Evolutionary conservation across 495 filamentous ascomycete genomes (phyloP), one percentile per base, ranked within the genome.

Genomic region (Xylaria intraflava): DNA sequence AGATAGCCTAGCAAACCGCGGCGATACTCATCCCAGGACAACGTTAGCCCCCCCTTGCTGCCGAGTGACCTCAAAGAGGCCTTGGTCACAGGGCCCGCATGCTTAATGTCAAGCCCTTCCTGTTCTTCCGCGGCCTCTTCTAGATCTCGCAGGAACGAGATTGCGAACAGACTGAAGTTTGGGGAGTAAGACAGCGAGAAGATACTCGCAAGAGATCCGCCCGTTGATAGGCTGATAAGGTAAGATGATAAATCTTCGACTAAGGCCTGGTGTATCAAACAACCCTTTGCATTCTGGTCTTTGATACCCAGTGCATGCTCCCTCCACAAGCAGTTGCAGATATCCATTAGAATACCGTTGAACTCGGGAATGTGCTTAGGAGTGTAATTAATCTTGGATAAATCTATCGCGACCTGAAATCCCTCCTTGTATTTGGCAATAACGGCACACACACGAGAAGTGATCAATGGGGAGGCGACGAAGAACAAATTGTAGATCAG

Each of bases 261-360:
- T 0, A 81, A 65, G 2, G 74, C n/a, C 14, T 62, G 44, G 0
- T 83, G 74, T 14, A 89, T 65, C n/a, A 86, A 69, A 56, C 89
- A 92, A 14, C 85, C 89, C 24, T 83, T 71, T 3, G 89, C 81
- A 65, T 90, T 89, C 11, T 75, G 65, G 55, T 93, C 88, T 9
- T 78, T 72, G 1, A 67, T 69, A 38, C 83, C 82, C 29, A 96
- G 83, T 0, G 86, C 90, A 12, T 85, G 84, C 19, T 82, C 83
- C 17, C 88, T 80, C 89, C 90, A 94, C 12, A 95, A 59, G 41
- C 88, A 79, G 61, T 96, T 94, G 72, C 88, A 93, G 36, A 89
- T 77, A 61, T 96, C 90, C 86, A 93, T 93, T 27, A 95, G 77
- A 61, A 85, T 90, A 8, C 85, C 86, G 66, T 96, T 96, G 71